Base-by-base conservation (phyloP, 2,329 filamentous ascomycete genomes). In the Fusarium tanahbumbuense region DNA sequence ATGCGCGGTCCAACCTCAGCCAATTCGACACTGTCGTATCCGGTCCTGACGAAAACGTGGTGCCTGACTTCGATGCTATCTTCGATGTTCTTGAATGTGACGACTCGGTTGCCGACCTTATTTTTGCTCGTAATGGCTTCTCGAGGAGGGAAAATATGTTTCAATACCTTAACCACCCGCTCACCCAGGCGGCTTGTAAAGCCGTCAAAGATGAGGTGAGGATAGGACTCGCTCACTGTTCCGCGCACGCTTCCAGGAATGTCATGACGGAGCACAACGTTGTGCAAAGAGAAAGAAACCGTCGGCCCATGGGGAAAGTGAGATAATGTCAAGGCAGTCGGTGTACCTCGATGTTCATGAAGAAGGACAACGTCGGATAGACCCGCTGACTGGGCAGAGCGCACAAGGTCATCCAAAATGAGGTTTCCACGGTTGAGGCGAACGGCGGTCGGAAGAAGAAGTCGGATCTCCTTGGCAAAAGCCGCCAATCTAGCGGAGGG, bases 51-150 rank as follows among this genome's bases (percentile, higher is more conserved):
- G 77, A 98, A 99, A 4, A 99, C 94, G 78, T 87, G 81, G 53
- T 84, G 82, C 46, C 96, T 88, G 47, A 99, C 92, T 81, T 99
- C 95, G 55, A 98, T 97, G 64, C 92, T 90, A 64, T 98, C 94
- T 71, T 97, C 94, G 56, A 96, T 92, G 75, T 97, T 98, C 80
- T 95, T 93, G 81, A 97, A 97, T 4, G 93, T 97, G 12, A 99
- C 92, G 1, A 99, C 91, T 70, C 96, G 86, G 75, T 90, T 97
- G 46, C 95, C 95, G 22, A 97, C 85, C 80, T 97, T 97, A 34
- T 85, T 85, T 70, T 89, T 91, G 76, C 80, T 86, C 11, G 90
- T 93, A 34, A 89, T 86, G 2, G 89, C 86, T 75, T 98, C 95
- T 56, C 94, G 86, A 0, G 97, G 96, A 8, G 96, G 96, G 76